Evolutionary conservation across 2,329 filamentous ascomycete species (phyloP).

Genomic region (Phaeosphaeria sp.): DNA sequence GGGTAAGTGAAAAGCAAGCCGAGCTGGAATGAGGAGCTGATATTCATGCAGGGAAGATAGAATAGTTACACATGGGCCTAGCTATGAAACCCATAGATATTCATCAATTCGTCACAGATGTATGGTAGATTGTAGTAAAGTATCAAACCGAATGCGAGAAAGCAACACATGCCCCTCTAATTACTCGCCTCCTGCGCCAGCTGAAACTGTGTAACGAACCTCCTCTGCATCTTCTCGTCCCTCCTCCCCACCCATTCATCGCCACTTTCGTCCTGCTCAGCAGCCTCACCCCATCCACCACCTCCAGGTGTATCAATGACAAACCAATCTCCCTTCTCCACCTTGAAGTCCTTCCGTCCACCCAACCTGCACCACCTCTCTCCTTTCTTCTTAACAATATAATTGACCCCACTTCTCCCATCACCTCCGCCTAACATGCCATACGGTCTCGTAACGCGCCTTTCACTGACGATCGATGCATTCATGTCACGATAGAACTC

Average conservation of each 20-base stretch:
- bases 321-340: constrained; percentile 18
- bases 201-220: constrained; percentile 24
- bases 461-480: constrained; percentile 40
- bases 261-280: not conserved
- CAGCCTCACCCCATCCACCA: constrained; percentile 17
- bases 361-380: constrained; percentile 18
- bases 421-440: constrained; percentile 39
- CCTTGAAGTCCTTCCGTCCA: constrained; percentile 12
- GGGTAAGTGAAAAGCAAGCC: no score
- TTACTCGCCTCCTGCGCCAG: constrained; percentile 23
- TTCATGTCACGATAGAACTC: constrained; percentile 38
- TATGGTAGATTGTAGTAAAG: no score
- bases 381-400: constrained; percentile 21
- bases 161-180: no score
- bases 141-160: no score
- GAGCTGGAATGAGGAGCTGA: no score
- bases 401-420: constrained; percentile 37
- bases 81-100: no score
- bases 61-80: no score
- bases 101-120: no score
- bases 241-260: not conserved
- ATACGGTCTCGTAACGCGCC: constrained; percentile 41
- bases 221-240: constrained; percentile 5
- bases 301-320: constrained; percentile 24
- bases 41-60: no score